phyloP scores from a whole-genome alignment of 345 rosid species.

The Syzygium jambos region DNA sequence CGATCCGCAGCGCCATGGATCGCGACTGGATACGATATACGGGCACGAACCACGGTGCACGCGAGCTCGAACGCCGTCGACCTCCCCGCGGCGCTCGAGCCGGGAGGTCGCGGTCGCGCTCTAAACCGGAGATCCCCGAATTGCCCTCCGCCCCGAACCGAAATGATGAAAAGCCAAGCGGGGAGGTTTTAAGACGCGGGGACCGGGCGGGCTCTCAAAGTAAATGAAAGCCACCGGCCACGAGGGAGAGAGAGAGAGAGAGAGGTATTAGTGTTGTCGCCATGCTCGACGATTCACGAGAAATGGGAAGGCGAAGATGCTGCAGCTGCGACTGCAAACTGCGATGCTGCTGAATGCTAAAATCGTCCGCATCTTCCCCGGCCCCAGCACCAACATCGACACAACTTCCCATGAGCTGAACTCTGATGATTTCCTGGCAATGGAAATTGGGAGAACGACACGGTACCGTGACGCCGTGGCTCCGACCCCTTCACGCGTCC shows the following conservation, averaged over 20 bases:
- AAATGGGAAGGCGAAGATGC: neutral
- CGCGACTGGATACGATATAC: fast-evolving
- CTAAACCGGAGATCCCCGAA: neutral
- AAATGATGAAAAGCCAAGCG: neutral
- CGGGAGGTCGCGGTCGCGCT: neutral
- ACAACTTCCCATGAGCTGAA: neutral
- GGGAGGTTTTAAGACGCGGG: neutral
- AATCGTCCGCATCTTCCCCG: neutral
- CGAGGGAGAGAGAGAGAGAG: neutral
- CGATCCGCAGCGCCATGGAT: neutral
- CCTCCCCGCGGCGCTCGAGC: neutral
- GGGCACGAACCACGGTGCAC: no score
- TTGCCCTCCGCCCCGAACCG: neutral
- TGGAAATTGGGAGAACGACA: neutral
- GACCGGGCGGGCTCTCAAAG: neutral
- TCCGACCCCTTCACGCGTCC: neutral
- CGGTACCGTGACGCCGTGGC: neutral
- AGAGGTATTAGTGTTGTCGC: neutral
- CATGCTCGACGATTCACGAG: neutral
- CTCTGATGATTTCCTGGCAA: neutral
- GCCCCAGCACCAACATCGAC: neutral
- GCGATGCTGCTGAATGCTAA: neutral
- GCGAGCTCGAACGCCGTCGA: neutral
- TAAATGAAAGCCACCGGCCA: neutral
- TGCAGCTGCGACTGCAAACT: neutral